Conservation (phyloP, 768 basidiomycete genomes). For the Naematelia aurantialba region DNA sequence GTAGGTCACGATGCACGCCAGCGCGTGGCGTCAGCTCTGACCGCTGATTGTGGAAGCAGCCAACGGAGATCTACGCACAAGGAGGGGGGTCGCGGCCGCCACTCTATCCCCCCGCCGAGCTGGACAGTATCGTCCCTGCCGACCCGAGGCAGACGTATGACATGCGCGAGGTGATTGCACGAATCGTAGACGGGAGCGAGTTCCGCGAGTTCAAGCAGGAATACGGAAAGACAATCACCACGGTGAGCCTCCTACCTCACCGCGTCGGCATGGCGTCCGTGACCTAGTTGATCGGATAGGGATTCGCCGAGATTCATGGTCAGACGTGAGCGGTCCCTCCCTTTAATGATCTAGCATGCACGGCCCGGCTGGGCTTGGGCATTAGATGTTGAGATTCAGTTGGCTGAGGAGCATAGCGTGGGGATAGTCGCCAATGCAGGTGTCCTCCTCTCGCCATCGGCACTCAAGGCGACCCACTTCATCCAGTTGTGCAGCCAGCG, state of each 20-base stretch:
- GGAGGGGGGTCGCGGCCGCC: constrained; percentile 55
- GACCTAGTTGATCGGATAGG: constrained; percentile 8
- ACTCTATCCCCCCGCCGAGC: constrained; percentile 70
- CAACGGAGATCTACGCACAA: no score
- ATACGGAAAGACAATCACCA: constrained; percentile 84
- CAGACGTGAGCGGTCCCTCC: constrained; percentile 43
- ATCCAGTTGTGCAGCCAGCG: constrained; percentile 91
- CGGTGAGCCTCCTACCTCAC: constrained; percentile 55
- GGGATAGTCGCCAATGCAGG: constrained; percentile 94
- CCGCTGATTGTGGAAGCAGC: no score
- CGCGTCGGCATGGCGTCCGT: neutral
- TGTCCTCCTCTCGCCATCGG: constrained; percentile 88
- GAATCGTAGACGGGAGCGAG: constrained; percentile 82
- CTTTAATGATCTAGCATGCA: no score
- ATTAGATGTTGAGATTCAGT: no score
- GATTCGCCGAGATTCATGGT: constrained; percentile 47
- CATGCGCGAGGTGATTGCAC: constrained; percentile 88
- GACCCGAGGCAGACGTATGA: constrained; percentile 85
- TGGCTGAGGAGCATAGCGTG: no score
- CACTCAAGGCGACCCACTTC: constrained; percentile 90
- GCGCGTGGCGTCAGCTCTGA: neutral
- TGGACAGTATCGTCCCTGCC: constrained; percentile 87
- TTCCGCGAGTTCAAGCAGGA: constrained; percentile 96
- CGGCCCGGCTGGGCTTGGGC: no score
- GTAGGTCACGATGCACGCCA: no score